Percentiles rank a stretch among this genome's conserved stretches.
Conservation (phyloP, 345 rosid species). For the Sisymbrium irio region DNA sequence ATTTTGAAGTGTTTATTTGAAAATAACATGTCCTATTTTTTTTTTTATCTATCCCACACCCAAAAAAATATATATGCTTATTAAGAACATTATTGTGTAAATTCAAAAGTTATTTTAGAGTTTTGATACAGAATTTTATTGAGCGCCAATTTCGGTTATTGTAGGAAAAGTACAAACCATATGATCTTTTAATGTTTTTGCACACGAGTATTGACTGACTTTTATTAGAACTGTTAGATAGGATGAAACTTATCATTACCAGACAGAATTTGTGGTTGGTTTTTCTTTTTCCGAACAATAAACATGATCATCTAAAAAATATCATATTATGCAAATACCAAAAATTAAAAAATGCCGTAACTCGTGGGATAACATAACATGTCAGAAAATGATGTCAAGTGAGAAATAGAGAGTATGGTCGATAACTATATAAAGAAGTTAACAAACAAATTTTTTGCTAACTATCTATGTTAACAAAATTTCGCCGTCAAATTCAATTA, state of each 20-base stretch:
- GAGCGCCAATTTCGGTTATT: background rate
- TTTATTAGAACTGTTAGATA: background rate
- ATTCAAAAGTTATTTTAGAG: background rate
- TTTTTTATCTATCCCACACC: background rate
- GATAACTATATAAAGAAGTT: background rate
- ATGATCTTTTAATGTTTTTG: background rate
- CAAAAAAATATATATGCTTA: background rate
- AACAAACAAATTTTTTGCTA: background rate
- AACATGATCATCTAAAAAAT: background rate
- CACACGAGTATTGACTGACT: conserved; percentile 2
- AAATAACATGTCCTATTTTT: background rate
- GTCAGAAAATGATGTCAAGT: background rate
- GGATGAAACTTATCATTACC: background rate
- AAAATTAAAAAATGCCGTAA: background rate
- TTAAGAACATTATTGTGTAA: background rate
- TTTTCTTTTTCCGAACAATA: background rate
- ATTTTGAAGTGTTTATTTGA: background rate
- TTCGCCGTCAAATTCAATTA: background rate
- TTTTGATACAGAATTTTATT: background rate
- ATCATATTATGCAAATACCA: background rate
- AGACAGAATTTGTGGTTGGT: background rate
- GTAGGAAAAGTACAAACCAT: background rate
- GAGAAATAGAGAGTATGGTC: background rate
- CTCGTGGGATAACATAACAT: background rate
- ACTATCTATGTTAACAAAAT: background rate